These are phyloP conservation scores for Gossypium gossypioides DNA, from an alignment of 441 rosid species.

Conservation along the genomic window DNA sequence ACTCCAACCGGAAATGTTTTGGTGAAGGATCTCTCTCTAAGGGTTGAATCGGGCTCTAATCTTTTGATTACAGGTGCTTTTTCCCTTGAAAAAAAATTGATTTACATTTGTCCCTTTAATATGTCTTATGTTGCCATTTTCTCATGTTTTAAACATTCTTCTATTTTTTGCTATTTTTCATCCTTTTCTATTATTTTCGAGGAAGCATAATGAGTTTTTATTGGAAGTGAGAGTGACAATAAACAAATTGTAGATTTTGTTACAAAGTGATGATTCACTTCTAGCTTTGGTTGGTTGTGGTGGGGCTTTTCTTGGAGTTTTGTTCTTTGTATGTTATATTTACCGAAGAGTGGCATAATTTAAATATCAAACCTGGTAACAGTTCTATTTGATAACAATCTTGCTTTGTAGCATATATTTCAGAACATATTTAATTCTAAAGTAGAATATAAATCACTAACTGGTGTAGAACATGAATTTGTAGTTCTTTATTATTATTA, in stretches of 20 bases:
- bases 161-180: slow-evolving; percentile 7
- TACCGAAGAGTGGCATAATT: background rate
- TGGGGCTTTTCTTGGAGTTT: background rate
- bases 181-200: background rate
- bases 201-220: slow-evolving; percentile 7
- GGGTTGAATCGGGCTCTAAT: slow-evolving; percentile 88
- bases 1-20: slow-evolving; percentile 90
- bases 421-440: background rate
- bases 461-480: background rate
- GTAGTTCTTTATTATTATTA: background rate
- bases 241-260: background rate
- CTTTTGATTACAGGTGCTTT: slow-evolving; percentile 85
- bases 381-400: background rate
- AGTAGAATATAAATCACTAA: background rate
- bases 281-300: background rate
- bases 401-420: background rate
- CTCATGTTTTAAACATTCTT: slow-evolving; percentile 7
- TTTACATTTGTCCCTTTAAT: background rate
- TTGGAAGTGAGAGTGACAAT: background rate
- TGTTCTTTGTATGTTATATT: background rate
- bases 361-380: background rate
- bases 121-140: background rate
- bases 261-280: background rate
- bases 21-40: slow-evolving; percentile 86
- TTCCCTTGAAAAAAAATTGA: slow-evolving; percentile 9